Conservation (phyloP, 176 grass and related monocot species). For the Pharus latifolius region DNA sequence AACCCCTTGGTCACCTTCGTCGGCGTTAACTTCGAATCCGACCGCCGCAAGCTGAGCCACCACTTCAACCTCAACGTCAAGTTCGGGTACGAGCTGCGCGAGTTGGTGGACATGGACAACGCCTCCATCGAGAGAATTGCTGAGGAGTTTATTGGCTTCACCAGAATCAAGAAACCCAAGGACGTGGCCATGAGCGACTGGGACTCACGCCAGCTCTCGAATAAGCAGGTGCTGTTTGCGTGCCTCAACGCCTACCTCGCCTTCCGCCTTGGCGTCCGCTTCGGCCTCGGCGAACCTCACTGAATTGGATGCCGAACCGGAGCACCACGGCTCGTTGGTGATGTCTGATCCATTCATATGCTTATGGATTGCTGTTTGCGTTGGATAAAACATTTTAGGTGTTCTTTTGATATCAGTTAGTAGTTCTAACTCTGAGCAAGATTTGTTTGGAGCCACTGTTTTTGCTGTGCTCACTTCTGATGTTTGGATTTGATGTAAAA, state of each 20-base stretch:
- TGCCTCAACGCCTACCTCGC: constrained; percentile 34
- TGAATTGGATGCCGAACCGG: no score
- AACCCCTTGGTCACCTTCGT: constrained; percentile 33
- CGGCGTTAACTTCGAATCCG: background rate
- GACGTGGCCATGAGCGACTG: constrained; percentile 18
- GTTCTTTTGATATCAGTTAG: no score
- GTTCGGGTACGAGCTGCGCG: background rate
- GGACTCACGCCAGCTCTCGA: constrained; percentile 5
- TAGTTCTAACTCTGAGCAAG: no score
- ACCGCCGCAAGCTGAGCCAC: constrained; percentile 6
- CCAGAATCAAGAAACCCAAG: background rate
- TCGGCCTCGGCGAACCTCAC: background rate
- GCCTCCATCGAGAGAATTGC: constrained; percentile 30
- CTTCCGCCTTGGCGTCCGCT: constrained; percentile 18
- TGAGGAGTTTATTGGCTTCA: constrained; percentile 6
- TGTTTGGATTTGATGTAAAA: no score
- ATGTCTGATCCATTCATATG: no score
- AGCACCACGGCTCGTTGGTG: no score
- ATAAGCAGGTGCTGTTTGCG: constrained; percentile 26
- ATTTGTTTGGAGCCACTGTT: no score
- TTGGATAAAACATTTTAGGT: no score
- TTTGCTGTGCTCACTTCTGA: no score
- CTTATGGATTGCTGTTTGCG: no score
- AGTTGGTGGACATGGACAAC: constrained; percentile 6
- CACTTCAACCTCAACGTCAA: constrained; percentile 11